Evolutionary conservation across 208 protist species (phyloP), one percentile per base, ranked within the genome.

Genomic region (Histomonas meleagridis): DNA sequence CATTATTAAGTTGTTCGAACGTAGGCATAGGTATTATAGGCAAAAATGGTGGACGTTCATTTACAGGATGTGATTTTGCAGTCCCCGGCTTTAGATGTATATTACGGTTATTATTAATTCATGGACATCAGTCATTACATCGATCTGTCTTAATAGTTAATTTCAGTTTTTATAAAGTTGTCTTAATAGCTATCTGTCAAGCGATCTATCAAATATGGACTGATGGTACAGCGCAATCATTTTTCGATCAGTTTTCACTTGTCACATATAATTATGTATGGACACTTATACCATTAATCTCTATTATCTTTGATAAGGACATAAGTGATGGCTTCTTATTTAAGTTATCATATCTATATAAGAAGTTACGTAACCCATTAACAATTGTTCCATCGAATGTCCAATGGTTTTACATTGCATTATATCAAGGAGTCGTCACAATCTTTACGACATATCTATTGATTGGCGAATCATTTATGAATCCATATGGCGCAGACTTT

Each of bases 141-240:
- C 43, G 76, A 55, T 86, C 76, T 55, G 76, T 86, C 16, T 46
- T 86, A n/a, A 46, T 46, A 26, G 76, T 86, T 48, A 40, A 86
- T 48, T 86, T 86, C 28, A 51, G 40, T 9, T 86, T 86, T 46
- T 86, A 86, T n/a, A 86, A 86, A 86, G 76, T 46, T 16, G 18
- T 86, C 0, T 7, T 35, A 28, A 55, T 86, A 38, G 76, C 40
- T 12, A 55, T 48, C 3, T 86, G 76, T 28, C 76, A 86, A 49
- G 21, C 76, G 1, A 35, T 55, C 5, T 86, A 86, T 55, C 76
- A 86, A 49, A 55, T 86, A 35, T 86, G 76, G 76, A 86, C 76
- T 55, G 26, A 28, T 18, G 51, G 16, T 49, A 55, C 76, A 26
- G 76, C 46, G 18, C 76, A 86, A 28, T 86, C 76, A 49, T 86